Evolutionary conservation across 1,284 basidiomycete genomes (phyloP), one percentile per base, ranked within the genome.

Genomic region (Heterobasidion occidentale): DNA sequence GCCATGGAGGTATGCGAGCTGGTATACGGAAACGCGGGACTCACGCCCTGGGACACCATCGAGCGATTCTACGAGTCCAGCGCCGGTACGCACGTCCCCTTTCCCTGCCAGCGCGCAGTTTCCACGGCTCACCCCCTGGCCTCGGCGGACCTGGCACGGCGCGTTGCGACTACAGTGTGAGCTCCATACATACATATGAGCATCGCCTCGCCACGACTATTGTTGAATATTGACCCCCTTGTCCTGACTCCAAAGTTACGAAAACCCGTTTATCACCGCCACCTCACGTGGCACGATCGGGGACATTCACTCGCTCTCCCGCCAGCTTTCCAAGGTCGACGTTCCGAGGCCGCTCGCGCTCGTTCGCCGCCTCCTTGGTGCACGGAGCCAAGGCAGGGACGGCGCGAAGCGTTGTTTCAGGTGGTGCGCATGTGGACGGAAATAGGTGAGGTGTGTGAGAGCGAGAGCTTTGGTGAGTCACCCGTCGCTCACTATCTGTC

Each of bases 211-310:
- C 42, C 51, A 27, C 53, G 20, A 14, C 27, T 27, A 27, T 27
- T 27, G 27, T 27, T 27, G 5, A 27, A 27, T 15, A 27, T 46
- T 51, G 52, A 45, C 51, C 57, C 51, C 9, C 17, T 14, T 47
- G 46, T 49, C 47, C 36, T 51, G 49, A 45, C 42, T 34, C 52
- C 56, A 44, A 61, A 83, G 82, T 59, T 90, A 90, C 63, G 87
- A 90, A 68, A 90, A 89, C 63, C 88, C 87, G 5, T 66, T 87
- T 59, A 65, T 90, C 38, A 89, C 86, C 34, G 86, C 86, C 47
- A 86, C 81, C 1, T 87, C 87, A 34, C 81, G 84, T 50, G 75
- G 79, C 44, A 73, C 87, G 51, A 87, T 90, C 58, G 74, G 80
- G 50, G 85, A 89, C 63, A 83, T 90, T 15, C 79, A 86, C 62